Base-by-base conservation (phyloP, 108 stramenopile species). In the Cyclostephanos tholiformis region DNA sequence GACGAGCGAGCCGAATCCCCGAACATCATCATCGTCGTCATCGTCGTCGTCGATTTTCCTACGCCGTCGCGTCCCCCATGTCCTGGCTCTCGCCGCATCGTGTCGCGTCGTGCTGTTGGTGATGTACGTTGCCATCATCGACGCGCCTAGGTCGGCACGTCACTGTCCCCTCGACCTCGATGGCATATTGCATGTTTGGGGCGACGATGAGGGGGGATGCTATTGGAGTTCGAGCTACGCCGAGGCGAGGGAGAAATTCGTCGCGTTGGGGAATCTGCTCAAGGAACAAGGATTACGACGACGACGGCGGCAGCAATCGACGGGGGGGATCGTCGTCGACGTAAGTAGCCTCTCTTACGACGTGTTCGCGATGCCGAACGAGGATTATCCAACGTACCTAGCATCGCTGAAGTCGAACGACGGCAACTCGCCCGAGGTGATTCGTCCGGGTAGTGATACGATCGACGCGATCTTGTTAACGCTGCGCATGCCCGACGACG, bases 231-330 rank as follows among this genome's bases (percentile, higher is more conserved):
- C 65, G 12, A 71, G 69, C 1, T 82, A 82, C 48, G 63, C 69
- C 12, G 80, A 82, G 39, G 80, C 80, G 0, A 49, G 74, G 60
- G 74, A 75, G 29, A 82, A 82, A 39, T 82, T 82, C 56, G 74
- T 82, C 26, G 39, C 74, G n/a, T 22, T 82, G 30, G 80, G 80
- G 0, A 82, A 82, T 41, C 39, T 30, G 12, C 46, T 82, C 23
- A 69, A 68, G 62, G 69, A 75, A 19, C 80, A 71, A 43, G 8
- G 65, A 30, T 32, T 22, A 0, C 6, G 9, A 13, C 22, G 6
- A 46, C 8, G 41, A 74, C 12, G 9, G 14, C 22, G 6, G 35
- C 8, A 29, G 70, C 12, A 44, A 65, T 25, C 20, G 22, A 19
- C 52, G 22, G 20, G 25, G 4, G 57, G 25, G 11, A 68, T 53